Conservation (phyloP, 2,329 filamentous ascomycete genomes). For the Fusarium sp. region DNA sequence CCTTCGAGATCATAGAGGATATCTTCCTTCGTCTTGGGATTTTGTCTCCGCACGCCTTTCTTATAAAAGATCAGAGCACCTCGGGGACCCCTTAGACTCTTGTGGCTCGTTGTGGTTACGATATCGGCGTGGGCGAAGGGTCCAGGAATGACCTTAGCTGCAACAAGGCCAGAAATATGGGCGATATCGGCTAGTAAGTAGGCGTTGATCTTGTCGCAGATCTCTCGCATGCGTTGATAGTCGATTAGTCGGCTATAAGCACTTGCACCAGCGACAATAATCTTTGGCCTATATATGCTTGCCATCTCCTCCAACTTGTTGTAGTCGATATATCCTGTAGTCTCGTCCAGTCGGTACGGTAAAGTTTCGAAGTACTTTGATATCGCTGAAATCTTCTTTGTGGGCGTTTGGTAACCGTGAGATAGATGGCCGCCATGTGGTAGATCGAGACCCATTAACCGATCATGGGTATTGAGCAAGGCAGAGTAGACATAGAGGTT, state of each 20-base stretch:
- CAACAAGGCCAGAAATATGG: constrained; percentile 93
- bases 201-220: constrained; percentile 89
- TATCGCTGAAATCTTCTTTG: constrained; percentile 95
- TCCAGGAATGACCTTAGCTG: constrained; percentile 88
- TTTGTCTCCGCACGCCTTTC: constrained; percentile 84
- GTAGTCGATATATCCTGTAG: constrained; percentile 95
- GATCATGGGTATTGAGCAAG: constrained; percentile 89
- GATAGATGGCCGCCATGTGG: constrained; percentile 96
- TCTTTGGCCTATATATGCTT: constrained; percentile 90
- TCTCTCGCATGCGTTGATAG: constrained; percentile 90
- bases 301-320: constrained; percentile 88
- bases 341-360: constrained; percentile 90
- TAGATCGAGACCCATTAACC: constrained; percentile 95
- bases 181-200: constrained; percentile 97
- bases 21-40: constrained; percentile 87
- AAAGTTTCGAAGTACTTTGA: constrained; percentile 99
- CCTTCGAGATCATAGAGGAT: constrained; percentile 89
- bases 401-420: constrained; percentile 96
- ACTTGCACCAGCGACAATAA: constrained; percentile 93
- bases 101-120: constrained; percentile 98
- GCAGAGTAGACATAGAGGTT: constrained; percentile 97
- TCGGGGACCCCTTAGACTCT: constrained; percentile 92
- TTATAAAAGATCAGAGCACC: constrained; percentile 99
- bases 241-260: constrained; percentile 97
- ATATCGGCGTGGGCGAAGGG: constrained; percentile 92